phyloP scores from a whole-genome alignment of 805 yeast species.

The Metschnikowia cubensis region DNA sequence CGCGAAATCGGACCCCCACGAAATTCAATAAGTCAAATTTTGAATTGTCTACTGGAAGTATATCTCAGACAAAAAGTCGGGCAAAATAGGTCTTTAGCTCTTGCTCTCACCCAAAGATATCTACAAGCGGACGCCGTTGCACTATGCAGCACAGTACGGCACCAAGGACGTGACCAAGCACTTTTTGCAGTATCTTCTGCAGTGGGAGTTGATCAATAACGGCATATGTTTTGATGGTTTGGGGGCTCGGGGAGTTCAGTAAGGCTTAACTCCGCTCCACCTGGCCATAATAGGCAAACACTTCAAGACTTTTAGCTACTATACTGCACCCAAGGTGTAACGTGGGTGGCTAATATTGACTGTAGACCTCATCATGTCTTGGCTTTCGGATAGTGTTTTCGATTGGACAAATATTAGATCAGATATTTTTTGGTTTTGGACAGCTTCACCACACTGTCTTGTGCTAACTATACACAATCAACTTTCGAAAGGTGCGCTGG shows the following conservation, averaged over 20 bases:
- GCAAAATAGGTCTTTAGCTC: slow-evolving; percentile 12
- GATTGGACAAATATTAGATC: no score
- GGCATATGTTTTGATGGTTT: slow-evolving; percentile 51
- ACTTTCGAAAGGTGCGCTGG: no score
- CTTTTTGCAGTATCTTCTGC: slow-evolving; percentile 52
- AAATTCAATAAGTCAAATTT: slow-evolving; percentile 49
- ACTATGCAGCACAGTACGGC: slow-evolving; percentile 87
- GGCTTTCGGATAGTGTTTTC: no score
- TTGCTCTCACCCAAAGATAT: slow-evolving; percentile 63
- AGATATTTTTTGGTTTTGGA: no score
- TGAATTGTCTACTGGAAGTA: slow-evolving; percentile 52
- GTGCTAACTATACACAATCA: no score
- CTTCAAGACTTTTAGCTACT: slow-evolving; percentile 55
- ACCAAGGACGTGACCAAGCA: slow-evolving; percentile 57
- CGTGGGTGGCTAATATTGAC: no score
- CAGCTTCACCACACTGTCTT: no score
- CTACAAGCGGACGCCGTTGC: slow-evolving; percentile 80
- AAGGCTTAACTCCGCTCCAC: slow-evolving; percentile 75
- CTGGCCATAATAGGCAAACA: slow-evolving; percentile 80
- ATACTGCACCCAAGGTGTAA: no score
- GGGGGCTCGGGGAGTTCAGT: slow-evolving; percentile 69
- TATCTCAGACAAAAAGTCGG: slow-evolving; percentile 50
- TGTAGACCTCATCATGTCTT: no score
- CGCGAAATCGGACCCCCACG: slow-evolving; percentile 41
- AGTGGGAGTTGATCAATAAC: slow-evolving; percentile 57